Percentiles rank a stretch among this genome's conserved stretches.
Evolutionary conservation across 768 basidiomycete genomes (phyloP).

Genomic region (Cubamyces lactineus): DNA sequence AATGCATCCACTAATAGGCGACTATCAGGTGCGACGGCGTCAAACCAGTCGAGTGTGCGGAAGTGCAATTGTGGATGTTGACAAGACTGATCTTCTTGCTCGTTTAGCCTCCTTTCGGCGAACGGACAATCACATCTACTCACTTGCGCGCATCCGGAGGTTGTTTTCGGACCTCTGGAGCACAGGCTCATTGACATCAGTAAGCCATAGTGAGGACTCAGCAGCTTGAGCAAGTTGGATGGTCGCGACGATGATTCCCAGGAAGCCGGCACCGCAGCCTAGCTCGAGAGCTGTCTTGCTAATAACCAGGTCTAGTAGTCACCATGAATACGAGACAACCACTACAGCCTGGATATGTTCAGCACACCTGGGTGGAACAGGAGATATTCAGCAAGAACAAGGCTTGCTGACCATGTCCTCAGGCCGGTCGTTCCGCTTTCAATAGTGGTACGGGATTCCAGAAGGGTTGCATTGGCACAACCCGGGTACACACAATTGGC

Average conservation of each 20-base stretch:
- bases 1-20: conserved; percentile 32
- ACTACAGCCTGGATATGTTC: background rate
- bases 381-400: conserved; percentile 65
- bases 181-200: conserved; percentile 68
- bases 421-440: conserved; percentile 81
- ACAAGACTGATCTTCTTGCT: conserved; percentile 56
- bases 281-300: conserved; percentile 65
- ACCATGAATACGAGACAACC: background rate
- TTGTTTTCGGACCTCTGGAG: conserved; percentile 64
- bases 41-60: conserved; percentile 65
- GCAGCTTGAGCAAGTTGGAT: conserved; percentile 46
- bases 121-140: conserved; percentile 33
- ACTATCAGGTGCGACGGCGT: conserved; percentile 46
- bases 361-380: conserved; percentile 55
- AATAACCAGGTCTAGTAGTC: conserved; percentile 43
- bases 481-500: conserved; percentile 10
- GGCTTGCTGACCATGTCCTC: conserved; percentile 78
- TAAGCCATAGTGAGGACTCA: conserved; percentile 47
- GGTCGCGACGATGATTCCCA: conserved; percentile 63
- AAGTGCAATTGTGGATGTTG: conserved; percentile 49
- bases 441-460: conserved; percentile 75
- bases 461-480: conserved; percentile 56
- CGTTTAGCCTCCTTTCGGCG: background rate
- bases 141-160: conserved; percentile 67
- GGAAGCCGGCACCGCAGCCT: conserved; percentile 76